Evolutionary conservation across 441 rosid genomes (phyloP), one percentile per base, ranked within the genome.

Genomic region (Pelargonium myrrhifolium): DNA sequence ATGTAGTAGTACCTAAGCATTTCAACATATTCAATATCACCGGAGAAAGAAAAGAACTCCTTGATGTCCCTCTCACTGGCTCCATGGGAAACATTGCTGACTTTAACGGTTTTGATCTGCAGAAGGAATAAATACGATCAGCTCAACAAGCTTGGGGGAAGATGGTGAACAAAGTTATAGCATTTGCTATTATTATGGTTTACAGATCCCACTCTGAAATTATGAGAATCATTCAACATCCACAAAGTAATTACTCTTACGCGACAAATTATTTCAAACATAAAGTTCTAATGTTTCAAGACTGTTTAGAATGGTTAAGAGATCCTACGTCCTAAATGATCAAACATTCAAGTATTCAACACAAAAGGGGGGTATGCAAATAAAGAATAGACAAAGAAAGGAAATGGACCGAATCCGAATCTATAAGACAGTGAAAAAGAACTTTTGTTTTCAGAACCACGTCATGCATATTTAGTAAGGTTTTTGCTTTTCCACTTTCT

Each of bases 41-140:
- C 98, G 35, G 98, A 90, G 71, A 88, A 90, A 39, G 97, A 93
- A 66, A 90, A 93, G 75, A 93, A 93, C 77, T 93, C 97, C 76
- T 82, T 83, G 72, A 93, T 78, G 76, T 89, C 96, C 71, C 82
- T 69, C 77, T 90, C 89, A 10, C 86, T 79, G 67, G 89, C 89
- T 77, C 79, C 79, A 4, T 87, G 58, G 68, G 98, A 90, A 78
- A 93, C 86, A 63, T 88, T 90, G 80, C 86, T 81, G 26, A 93
- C 93, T 81, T 88, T 88, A 37, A 92, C 80, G 1, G 97, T 87
- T 76, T 73, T 83, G 66, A 74, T 73, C 96, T 92, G 86, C 83
- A 68, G 74, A 49, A 61, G 64, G 22, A 77, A 6, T 9, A 64
- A 71, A 65, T 22, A 40, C 43, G 62, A 21, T 18, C 22, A 47